phyloP scores from a whole-genome alignment of 2,329 filamentous ascomycete genomes.

The Colletotrichum navitas region DNA sequence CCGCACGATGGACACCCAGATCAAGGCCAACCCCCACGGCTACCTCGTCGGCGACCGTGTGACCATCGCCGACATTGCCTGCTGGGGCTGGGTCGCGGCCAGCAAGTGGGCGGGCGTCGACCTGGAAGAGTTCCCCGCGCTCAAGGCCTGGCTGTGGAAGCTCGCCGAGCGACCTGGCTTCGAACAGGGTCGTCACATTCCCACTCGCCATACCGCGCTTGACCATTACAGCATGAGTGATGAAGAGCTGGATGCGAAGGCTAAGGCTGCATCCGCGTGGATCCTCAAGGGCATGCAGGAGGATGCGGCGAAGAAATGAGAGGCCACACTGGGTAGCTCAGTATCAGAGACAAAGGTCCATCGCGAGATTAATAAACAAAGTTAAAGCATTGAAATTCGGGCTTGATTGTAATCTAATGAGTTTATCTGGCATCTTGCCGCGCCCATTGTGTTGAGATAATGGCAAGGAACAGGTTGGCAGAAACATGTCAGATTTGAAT shows the following conservation, averaged over 20 bases:
- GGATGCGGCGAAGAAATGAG: slow-evolving; percentile 65
- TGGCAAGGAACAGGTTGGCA: not conserved
- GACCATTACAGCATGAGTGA: slow-evolving; percentile 58
- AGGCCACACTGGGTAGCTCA: not conserved
- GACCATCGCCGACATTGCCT: slow-evolving; percentile 83
- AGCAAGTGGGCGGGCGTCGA: slow-evolving; percentile 63
- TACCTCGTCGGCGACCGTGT: slow-evolving; percentile 76
- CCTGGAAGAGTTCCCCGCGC: slow-evolving; percentile 78
- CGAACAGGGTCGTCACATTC: slow-evolving; percentile 82
- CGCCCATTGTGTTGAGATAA: not conserved
- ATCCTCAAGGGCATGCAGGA: slow-evolving; percentile 77
- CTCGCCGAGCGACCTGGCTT: slow-evolving; percentile 78
- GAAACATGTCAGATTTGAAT: not conserved
- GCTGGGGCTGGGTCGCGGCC: slow-evolving; percentile 81
- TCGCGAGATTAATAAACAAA: not conserved
- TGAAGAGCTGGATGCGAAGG: slow-evolving; percentile 69
- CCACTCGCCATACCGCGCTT: slow-evolving; percentile 73
- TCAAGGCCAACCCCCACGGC: slow-evolving; percentile 67
- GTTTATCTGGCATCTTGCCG: not conserved
- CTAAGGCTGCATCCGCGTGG: slow-evolving; percentile 66
- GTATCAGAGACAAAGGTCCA: not conserved
- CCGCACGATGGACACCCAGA: slow-evolving; percentile 79
- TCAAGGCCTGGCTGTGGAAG: slow-evolving; percentile 82
- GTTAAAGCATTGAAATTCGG: not conserved
- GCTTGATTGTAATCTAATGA: not conserved